A percentile compares a stretch with the other conserved stretches of the same genome.
phyloP scores from a whole-genome alignment of 352 stramenopile species.

The Phytophthora brassicae region DNA sequence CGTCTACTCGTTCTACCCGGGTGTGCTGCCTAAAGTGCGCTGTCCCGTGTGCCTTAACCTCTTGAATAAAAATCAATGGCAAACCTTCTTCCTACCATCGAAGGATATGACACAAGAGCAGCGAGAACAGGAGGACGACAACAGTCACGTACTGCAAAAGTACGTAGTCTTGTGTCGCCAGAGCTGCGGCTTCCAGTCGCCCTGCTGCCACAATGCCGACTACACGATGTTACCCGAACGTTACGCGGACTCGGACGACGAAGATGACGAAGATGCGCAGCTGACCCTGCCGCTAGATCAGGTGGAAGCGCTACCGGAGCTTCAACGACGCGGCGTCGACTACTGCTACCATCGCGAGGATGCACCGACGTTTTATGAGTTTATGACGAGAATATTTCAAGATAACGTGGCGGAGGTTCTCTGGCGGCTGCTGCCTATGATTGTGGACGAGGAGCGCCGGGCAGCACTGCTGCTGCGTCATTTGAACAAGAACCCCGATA shows the following conservation, averaged over 20 bases:
- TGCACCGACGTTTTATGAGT: constrained; percentile 35
- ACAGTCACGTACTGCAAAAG: constrained; percentile 56
- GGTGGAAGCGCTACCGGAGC: constrained; percentile 20
- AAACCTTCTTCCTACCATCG: constrained; percentile 33
- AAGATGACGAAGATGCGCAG: constrained; percentile 2
- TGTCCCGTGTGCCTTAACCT: constrained; percentile 60
- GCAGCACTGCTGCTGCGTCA: constrained; percentile 52
- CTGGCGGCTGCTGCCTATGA: constrained; percentile 38
- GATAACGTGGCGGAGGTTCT: constrained; percentile 27
- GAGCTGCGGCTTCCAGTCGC: constrained; percentile 63
- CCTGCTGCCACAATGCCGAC: constrained; percentile 56
- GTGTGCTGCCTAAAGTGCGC: constrained; percentile 65
- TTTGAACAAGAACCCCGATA: constrained; percentile 46
- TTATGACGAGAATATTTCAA: constrained; percentile 31
- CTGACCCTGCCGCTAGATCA: constrained; percentile 20
- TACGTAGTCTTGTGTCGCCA: constrained; percentile 58
- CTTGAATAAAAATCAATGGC: constrained; percentile 56
- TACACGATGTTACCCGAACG: constrained; percentile 53
- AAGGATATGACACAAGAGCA: not conserved
- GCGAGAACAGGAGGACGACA: constrained; percentile 22
- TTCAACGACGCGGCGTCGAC: constrained; percentile 26
- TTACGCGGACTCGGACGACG: constrained; percentile 5
- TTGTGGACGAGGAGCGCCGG: constrained; percentile 56
- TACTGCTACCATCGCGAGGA: constrained; percentile 48
- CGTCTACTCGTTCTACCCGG: constrained; percentile 62